Evolutionary conservation across 768 basidiomycete species (phyloP), one percentile per base, ranked within the genome.

Genomic region (Tylopilus subfusipes): DNA sequence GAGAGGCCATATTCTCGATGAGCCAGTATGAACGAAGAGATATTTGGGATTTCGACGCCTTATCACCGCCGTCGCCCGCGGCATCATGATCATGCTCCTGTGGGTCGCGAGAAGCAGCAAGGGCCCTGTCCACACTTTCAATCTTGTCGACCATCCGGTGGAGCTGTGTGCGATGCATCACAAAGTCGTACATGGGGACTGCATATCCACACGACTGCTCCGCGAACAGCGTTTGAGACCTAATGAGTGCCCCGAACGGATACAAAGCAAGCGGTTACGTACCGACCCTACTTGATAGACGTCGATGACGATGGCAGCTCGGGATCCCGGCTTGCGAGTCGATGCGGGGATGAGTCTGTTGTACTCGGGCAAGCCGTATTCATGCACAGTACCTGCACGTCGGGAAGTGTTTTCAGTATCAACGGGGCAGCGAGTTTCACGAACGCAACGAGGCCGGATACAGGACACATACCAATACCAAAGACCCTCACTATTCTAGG

Each of bases 141-240:
- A 71, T 72, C 57, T 67, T 74, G 8, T 66, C 65, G 8, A 66
- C 64, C 61, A 68, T 70, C 19, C 78, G 73, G 29, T 74, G 69
- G 25, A 83, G 78, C 18, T 74, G 77, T 2, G 75, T 78, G 30
- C 86, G 83, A 50, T 85, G 80, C 25, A 74, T 72, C 50, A 77
- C 72, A 68, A 83, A 88, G 42, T 77, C 73, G 64, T 81, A 86
- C 56, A 80, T 73, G 5, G 86, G 86, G 24, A 88, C 81, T 5
- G 77, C 77, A 56, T 73, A 87, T 19, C 86, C 85, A 57, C 86
- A 89, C 1, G 85, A 85, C 86, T 88, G 62, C 16, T n/a, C 2
- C 5, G 13, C 21, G 16, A 43, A 33, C 6, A 42, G 5, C 8
- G 29, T 29, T 21, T n/a, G 11, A 24, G 25, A 19, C 14, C 4